A percentile compares a stretch with the other conserved stretches of the same genome.
Conservation (phyloP, 768 basidiomycete genomes). For the Cystoderma amianthinum region DNA sequence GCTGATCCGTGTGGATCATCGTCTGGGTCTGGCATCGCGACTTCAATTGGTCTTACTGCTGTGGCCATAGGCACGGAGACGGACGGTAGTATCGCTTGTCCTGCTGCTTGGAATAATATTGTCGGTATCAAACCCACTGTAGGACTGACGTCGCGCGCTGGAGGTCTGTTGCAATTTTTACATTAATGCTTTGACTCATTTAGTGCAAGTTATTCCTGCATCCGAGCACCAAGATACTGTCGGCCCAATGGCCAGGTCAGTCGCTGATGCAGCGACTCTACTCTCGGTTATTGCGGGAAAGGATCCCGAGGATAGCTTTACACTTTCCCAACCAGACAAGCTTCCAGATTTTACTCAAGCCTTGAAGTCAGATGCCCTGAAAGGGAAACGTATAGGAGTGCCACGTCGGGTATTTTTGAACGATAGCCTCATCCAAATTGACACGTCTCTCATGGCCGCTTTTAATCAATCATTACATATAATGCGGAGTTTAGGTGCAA, state of each 20-base stretch:
- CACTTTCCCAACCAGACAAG: constrained; percentile 37
- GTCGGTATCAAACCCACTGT: constrained; percentile 58
- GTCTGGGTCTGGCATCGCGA: constrained; percentile 49
- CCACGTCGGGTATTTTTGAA: constrained; percentile 33
- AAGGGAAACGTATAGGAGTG: constrained; percentile 48
- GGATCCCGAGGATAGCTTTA: constrained; percentile 49
- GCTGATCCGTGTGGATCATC: constrained; percentile 54
- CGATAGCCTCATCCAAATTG: constrained; percentile 20
- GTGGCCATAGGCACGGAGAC: constrained; percentile 45
- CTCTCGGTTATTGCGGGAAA: constrained; percentile 48
- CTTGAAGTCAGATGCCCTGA: constrained; percentile 36
- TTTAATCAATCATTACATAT: constrained; percentile 31
- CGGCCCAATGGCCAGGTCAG: constrained; percentile 46
- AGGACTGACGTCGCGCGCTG: constrained; percentile 51
- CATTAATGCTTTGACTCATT: neutral
- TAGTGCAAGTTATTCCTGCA: constrained; percentile 41
- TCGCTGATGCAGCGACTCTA: constrained; percentile 48
- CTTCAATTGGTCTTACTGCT: constrained; percentile 42
- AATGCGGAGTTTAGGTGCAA: constrained; percentile 33
- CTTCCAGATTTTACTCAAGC: constrained; percentile 53
- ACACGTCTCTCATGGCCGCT: constrained; percentile 25
- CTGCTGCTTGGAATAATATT: constrained; percentile 44
- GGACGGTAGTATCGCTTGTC: constrained; percentile 49
- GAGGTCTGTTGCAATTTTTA: constrained; percentile 25
- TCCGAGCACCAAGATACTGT: constrained; percentile 55